A percentile compares a stretch with the other conserved stretches of the same genome.
These are phyloP conservation scores for Saccharum spontaneum DNA, from an alignment of 176 grass and related monocot genomes.

Conservation along the genomic window DNA sequence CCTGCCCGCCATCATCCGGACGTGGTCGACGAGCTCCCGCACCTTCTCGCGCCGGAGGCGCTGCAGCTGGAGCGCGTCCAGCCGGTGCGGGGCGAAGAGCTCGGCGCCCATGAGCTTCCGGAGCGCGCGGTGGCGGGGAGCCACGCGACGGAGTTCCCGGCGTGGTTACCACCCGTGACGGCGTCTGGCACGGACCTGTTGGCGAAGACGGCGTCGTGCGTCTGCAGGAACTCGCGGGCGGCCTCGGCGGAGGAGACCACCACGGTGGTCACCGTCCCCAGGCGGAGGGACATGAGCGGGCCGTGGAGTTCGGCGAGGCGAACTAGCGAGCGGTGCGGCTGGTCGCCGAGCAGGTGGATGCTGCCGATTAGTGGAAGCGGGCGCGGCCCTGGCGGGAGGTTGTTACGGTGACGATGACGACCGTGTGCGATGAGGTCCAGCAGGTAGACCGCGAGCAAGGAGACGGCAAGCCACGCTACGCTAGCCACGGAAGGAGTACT, in stretches of 20 bases:
- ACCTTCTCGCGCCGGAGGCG: constrained; percentile 7
- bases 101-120: constrained; percentile 22
- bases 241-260: background rate
- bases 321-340: background rate
- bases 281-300: background rate
- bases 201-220: background rate
- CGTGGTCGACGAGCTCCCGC: background rate
- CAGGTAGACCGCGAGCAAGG: no score
- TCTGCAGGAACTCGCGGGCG: background rate
- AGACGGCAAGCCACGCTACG: no score
- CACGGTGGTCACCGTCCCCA: background rate
- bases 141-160: background rate
- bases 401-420: no score
- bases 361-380: background rate
- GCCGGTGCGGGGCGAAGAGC: constrained; percentile 25
- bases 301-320: background rate
- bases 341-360: background rate
- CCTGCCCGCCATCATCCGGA: background rate
- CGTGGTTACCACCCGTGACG: background rate
- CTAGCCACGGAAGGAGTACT: no score
- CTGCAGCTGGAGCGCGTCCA: background rate
- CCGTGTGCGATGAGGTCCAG: no score
- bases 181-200: background rate
- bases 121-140: background rate
- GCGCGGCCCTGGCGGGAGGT: background rate